Conservation (phyloP, 352 stramenopile species). For the Thraustotheca clavata region DNA sequence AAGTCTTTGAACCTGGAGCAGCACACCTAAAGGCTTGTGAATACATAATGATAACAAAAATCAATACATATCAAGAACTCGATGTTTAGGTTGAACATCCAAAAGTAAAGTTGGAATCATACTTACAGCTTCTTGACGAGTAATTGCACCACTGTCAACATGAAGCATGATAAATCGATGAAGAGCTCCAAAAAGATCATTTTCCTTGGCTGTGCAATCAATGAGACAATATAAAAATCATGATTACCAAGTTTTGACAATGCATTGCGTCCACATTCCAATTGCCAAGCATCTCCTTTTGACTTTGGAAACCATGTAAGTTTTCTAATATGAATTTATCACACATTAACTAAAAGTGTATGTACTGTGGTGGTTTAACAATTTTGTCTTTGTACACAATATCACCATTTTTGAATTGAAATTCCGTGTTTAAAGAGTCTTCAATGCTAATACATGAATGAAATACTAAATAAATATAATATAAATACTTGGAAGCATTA, state of each 20-base stretch:
- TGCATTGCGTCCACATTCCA: slow-evolving; percentile 14
- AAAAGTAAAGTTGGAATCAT: slow-evolving; percentile 91
- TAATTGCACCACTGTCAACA: slow-evolving; percentile 56
- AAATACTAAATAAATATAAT: neutral
- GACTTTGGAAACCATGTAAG: slow-evolving; percentile 7
- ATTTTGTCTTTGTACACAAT: slow-evolving; percentile 3
- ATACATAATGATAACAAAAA: neutral
- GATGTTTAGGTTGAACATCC: slow-evolving; percentile 49
- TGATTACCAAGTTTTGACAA: slow-evolving; percentile 7
- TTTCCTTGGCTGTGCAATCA: neutral
- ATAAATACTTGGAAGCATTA: slow-evolving; percentile 25
- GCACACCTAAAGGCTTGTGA: slow-evolving; percentile 70
- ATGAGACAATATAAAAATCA: neutral
- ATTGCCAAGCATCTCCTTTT: slow-evolving; percentile 4
- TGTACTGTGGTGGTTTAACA: slow-evolving; percentile 11
- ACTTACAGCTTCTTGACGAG: slow-evolving; percentile 85
- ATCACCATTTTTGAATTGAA: neutral
- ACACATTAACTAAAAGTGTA: neutral
- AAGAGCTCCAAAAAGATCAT: slow-evolving; percentile 31
- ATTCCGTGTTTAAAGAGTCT: neutral
- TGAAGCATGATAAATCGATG: slow-evolving; percentile 77
- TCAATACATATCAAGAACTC: slow-evolving; percentile 21
- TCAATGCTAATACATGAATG: slow-evolving; percentile 7
- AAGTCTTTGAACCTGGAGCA: slow-evolving; percentile 91
- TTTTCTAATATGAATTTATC: neutral